Evolutionary conservation across 257 asterid species (phyloP).

Genomic region (Knoxia roxburghii): DNA sequence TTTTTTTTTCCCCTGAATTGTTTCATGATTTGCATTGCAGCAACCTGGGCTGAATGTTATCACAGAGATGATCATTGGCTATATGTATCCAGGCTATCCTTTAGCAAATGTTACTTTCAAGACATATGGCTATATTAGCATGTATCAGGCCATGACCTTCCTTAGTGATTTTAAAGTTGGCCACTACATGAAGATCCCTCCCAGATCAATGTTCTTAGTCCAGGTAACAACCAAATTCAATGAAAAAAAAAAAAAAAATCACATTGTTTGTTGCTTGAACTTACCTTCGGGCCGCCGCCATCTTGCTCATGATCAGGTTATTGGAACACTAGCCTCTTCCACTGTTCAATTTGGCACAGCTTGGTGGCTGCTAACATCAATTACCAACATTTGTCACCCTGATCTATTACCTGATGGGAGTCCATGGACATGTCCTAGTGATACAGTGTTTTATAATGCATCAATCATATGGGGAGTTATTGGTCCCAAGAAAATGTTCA

Average conservation of each 20-base stretch:
- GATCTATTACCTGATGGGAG: constrained; percentile 48
- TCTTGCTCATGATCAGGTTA: constrained; percentile 23
- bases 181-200: constrained; percentile 83
- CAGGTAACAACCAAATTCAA: constrained; percentile 31
- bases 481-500: constrained; percentile 67
- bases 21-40: constrained; percentile 24
- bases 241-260: too few species aligned
- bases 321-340: constrained; percentile 51
- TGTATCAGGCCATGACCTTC: constrained; percentile 56
- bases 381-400: constrained; percentile 44
- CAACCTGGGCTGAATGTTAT: constrained; percentile 59
- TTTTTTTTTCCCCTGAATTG: too few species aligned
- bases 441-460: constrained; percentile 63
- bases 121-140: constrained; percentile 75
- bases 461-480: constrained; percentile 77
- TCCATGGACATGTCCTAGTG: constrained; percentile 82
- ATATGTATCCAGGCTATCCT: constrained; percentile 64
- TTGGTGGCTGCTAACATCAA: constrained; percentile 60
- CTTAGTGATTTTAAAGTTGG: constrained; percentile 65
- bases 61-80: constrained; percentile 66
- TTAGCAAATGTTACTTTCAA: constrained; percentile 70
- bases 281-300: too few species aligned
- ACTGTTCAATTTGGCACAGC: constrained; percentile 55
- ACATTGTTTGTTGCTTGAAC: too few species aligned
- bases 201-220: constrained; percentile 65